These are phyloP conservation scores for Manihot esculenta DNA, from an alignment of 441 rosid species.

Conservation along the genomic window DNA sequence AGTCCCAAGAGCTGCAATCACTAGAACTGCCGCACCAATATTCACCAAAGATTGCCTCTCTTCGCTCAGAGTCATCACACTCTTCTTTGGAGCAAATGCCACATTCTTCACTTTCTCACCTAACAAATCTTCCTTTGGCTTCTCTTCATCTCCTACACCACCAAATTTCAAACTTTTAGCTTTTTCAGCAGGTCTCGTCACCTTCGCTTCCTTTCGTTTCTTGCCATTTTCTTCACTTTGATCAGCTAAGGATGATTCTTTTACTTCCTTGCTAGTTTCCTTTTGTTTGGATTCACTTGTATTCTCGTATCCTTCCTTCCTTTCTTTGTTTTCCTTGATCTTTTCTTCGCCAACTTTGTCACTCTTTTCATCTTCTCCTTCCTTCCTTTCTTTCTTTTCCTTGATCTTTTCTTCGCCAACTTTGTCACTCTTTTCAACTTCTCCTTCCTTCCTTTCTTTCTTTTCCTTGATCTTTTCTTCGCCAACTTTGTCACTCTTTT, in stretches of 20 bases:
- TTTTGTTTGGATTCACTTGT: background rate
- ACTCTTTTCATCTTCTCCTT: too few species aligned
- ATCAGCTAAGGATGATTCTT: slow-evolving; percentile 12
- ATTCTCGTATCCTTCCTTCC: background rate
- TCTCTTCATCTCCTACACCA: background rate
- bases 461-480: background rate
- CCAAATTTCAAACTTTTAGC: slow-evolving; percentile 1
- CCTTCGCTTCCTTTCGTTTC: slow-evolving; percentile 19
- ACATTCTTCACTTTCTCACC: slow-evolving; percentile 23
- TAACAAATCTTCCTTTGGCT: slow-evolving; percentile 4
- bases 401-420: too few species aligned
- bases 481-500: background rate
- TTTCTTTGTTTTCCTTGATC: background rate
- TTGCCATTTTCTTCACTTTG: slow-evolving; percentile 12
- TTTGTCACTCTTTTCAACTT: too few species aligned
- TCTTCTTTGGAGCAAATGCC: slow-evolving; percentile 32
- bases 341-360: background rate
- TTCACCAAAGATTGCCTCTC: slow-evolving; percentile 50
- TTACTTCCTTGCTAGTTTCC: too few species aligned
- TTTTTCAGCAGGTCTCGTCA: slow-evolving; percentile 19
- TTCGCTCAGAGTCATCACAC: slow-evolving; percentile 37
- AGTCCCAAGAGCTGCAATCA: slow-evolving; percentile 65
- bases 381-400: background rate
- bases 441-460: background rate
- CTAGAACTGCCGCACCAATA: slow-evolving; percentile 64